Percentiles rank a stretch among this genome's conserved stretches.
Evolutionary conservation across 2,329 filamentous ascomycete species (phyloP).

Genomic region (Phyllachora maydis): DNA sequence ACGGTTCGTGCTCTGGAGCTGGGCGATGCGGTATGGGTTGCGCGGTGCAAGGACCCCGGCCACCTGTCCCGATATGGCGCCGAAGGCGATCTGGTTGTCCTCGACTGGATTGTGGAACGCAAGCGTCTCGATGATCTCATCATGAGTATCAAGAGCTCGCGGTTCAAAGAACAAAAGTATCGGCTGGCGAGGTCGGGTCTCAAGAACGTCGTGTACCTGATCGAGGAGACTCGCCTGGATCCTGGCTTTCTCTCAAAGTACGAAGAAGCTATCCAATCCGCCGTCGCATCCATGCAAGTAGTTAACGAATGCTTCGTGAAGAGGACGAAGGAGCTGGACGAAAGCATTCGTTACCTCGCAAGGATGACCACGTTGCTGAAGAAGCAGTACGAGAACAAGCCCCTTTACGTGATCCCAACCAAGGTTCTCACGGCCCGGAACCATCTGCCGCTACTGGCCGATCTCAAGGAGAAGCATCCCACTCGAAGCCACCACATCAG

Average conservation of each 20-base stretch:
- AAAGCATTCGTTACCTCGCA: conserved; percentile 56
- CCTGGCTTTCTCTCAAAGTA: conserved; percentile 30
- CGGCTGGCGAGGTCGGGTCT: conserved; percentile 51
- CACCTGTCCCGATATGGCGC: conserved; percentile 33
- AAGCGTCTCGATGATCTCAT: conserved; percentile 66
- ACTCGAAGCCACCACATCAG: conserved; percentile 36
- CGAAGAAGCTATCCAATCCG: conserved; percentile 47
- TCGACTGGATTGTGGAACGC: conserved; percentile 66
- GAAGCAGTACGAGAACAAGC: conserved; percentile 36
- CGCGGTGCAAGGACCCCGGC: conserved; percentile 41
- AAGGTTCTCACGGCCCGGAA: conserved; percentile 39
- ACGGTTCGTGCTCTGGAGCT: conserved; percentile 50
- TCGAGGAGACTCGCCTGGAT: conserved; percentile 51
- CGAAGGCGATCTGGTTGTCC: conserved; percentile 48
- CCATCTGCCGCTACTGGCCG: conserved; percentile 41
- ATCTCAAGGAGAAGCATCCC: conserved; percentile 31
- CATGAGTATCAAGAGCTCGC: conserved; percentile 62
- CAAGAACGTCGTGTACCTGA: conserved; percentile 58
- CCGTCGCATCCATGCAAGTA: conserved; percentile 58
- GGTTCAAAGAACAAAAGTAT: conserved; percentile 74
- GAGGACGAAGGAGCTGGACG: conserved; percentile 53
- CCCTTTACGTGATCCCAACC: conserved; percentile 45
- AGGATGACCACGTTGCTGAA: conserved; percentile 51
- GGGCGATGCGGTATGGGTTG: conserved; percentile 64
- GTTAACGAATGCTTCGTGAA: conserved; percentile 67